A percentile compares a stretch with the other conserved stretches of the same genome.
Evolutionary conservation across 2,329 filamentous ascomycete genomes (phyloP).

Genomic region (Balansia obtecta): DNA sequence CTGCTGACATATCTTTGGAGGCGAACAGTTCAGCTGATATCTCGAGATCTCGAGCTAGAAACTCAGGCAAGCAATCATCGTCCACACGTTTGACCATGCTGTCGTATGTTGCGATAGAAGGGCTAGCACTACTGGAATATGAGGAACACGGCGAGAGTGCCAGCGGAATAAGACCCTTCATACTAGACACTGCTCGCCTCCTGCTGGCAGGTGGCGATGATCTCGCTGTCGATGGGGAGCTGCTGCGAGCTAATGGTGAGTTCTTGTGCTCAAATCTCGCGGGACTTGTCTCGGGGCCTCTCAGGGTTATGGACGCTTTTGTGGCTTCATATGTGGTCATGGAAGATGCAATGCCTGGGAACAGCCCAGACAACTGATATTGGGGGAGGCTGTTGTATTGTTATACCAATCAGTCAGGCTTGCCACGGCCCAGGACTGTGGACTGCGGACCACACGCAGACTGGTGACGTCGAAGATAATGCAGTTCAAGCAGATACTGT

Average conservation of each 20-base stretch:
- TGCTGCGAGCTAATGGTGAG: constrained; percentile 1
- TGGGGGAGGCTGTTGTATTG: constrained; percentile 3
- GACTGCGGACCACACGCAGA: not conserved
- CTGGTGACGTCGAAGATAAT: not conserved
- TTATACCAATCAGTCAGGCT: constrained; percentile 2
- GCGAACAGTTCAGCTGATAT: constrained; percentile 34
- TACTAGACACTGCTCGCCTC: constrained; percentile 25
- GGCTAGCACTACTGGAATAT: constrained; percentile 10
- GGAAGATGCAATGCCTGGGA: constrained; percentile 2
- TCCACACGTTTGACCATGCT: constrained; percentile 18
- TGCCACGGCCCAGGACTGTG: not conserved
- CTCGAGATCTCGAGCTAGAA: constrained; percentile 42
- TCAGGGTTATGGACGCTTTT: constrained; percentile 4
- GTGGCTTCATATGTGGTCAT: constrained; percentile 5
- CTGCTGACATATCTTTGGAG: constrained; percentile 40
- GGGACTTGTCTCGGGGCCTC: not conserved
- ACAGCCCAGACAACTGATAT: constrained; percentile 4
- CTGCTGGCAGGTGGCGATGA: constrained; percentile 11
- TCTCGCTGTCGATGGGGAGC: constrained; percentile 8
- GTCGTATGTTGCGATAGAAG: constrained; percentile 13
- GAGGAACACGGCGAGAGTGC: constrained; percentile 19
- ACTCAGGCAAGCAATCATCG: constrained; percentile 41
- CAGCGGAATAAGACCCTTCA: constrained; percentile 26
- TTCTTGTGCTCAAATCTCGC: not conserved
- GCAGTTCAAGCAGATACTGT: not conserved